A percentile compares a stretch with the other conserved stretches of the same genome.
These are phyloP conservation scores for Cryphonectria japonica DNA, from an alignment of 2,329 filamentous ascomycete genomes.

Conservation along the genomic window DNA sequence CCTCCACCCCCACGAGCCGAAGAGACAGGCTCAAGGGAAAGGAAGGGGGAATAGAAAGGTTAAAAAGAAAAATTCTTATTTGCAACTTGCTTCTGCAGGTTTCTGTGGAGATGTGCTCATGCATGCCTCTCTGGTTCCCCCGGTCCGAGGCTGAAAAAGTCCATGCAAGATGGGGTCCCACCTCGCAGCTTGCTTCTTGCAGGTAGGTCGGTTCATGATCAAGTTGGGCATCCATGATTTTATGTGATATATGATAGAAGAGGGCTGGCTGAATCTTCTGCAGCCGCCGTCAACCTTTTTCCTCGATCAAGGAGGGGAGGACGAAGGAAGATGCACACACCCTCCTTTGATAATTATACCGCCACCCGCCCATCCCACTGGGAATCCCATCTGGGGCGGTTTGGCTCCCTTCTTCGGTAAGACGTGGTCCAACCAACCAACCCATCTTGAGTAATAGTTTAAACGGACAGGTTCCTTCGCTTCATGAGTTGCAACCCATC, in stretches of 20 bases:
- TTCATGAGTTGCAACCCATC: not conserved
- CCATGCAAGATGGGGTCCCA: not conserved
- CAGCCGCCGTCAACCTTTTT: not conserved
- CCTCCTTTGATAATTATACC: not conserved
- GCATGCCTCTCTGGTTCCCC: not conserved
- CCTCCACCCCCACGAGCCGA: not conserved
- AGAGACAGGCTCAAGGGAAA: too few species aligned
- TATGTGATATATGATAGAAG: not conserved
- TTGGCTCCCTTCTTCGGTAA: not conserved
- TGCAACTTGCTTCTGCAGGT: not conserved
- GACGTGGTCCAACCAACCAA: not conserved
- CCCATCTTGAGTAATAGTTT: not conserved
- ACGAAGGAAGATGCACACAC: not conserved
- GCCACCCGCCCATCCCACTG: not conserved
- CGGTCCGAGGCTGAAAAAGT: not conserved
- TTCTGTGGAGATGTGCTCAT: not conserved
- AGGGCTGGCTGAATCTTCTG: not conserved
- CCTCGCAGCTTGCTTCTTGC: not conserved
- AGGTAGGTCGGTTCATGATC: not conserved
- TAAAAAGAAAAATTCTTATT: not conserved
- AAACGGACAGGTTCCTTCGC: not conserved
- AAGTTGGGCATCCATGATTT: not conserved
- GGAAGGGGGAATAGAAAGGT: not conserved
- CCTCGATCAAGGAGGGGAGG: too few species aligned
- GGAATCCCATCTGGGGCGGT: not conserved